phyloP scores from a whole-genome alignment of 306 rosid species.

The Castanea crenata region DNA sequence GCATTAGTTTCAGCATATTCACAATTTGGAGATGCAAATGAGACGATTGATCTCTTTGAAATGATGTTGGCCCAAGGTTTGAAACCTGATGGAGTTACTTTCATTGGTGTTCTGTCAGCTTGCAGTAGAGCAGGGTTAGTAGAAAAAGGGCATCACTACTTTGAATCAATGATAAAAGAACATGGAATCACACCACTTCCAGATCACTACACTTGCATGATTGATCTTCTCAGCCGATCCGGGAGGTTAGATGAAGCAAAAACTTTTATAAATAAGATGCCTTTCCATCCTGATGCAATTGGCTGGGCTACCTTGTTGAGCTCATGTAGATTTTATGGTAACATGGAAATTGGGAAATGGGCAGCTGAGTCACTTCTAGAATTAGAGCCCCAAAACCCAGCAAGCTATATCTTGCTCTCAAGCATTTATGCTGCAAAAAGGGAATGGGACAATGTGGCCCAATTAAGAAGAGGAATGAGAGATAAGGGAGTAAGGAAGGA shows the following conservation, averaged over 20 bases:
- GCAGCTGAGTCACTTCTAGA: conserved; percentile 78
- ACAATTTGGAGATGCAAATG: conserved; percentile 73
- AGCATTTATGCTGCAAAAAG: conserved; percentile 84
- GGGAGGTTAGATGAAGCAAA: conserved; percentile 84
- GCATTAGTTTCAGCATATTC: conserved; percentile 89
- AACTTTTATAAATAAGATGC: conserved; percentile 67
- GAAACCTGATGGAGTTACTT: conserved; percentile 81
- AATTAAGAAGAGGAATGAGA: conserved; percentile 79
- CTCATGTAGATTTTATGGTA: conserved; percentile 67
- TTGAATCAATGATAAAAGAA: conserved; percentile 64
- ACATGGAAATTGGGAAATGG: conserved; percentile 83
- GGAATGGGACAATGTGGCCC: conserved; percentile 77
- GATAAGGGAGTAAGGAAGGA: conserved; percentile 77
- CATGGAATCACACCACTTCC: conserved; percentile 60
- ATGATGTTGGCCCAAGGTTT: conserved; percentile 61
- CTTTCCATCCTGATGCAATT: conserved; percentile 72
- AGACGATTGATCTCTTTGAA: conserved; percentile 67
- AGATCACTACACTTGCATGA: conserved; percentile 89
- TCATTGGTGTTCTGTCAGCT: conserved; percentile 91
- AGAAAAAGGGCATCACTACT: conserved; percentile 68
- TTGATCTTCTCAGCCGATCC: conserved; percentile 85
- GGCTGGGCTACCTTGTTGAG: conserved; percentile 91
- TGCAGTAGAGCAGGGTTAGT: conserved; percentile 91
- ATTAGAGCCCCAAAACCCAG: conserved; percentile 85
- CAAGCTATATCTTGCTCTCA: conserved; percentile 76